Evolutionary conservation across 495 filamentous ascomycete species (phyloP).

Genomic region (Apiosordaria backusii): DNA sequence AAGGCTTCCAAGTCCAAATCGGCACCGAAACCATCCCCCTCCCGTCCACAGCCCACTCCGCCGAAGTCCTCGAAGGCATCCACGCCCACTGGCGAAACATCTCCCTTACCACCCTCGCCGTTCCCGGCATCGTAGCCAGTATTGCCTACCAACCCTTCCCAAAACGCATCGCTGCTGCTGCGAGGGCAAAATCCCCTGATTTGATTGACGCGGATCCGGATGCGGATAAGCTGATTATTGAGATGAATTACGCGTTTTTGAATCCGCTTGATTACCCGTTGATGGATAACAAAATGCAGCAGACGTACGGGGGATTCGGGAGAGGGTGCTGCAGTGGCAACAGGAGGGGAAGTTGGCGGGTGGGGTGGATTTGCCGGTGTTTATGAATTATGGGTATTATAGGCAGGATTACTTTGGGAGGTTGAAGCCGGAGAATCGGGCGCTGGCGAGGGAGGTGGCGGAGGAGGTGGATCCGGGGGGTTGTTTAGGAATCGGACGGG

Average conservation of each 20-base stretch:
- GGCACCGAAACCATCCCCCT: slow-evolving; percentile 56
- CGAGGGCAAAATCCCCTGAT: slow-evolving; percentile 49
- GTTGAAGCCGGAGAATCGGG: slow-evolving; percentile 42
- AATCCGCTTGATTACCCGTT: slow-evolving; percentile 40
- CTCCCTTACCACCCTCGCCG: slow-evolving; percentile 37
- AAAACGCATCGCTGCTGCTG: slow-evolving; percentile 44
- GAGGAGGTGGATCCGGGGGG: slow-evolving; percentile 53
- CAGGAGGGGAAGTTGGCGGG: slow-evolving; percentile 30
- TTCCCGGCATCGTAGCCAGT: slow-evolving; percentile 48
- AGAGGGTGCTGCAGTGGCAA: slow-evolving; percentile 36
- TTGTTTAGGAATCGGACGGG: slow-evolving; percentile 58
- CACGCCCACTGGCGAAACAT: slow-evolving; percentile 53
- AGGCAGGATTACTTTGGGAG: slow-evolving; percentile 58
- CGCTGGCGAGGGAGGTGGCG: slow-evolving; percentile 42
- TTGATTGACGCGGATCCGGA: slow-evolving; percentile 50
- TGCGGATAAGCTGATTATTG: slow-evolving; percentile 54
- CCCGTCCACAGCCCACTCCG: slow-evolving; percentile 39
- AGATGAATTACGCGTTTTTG: slow-evolving; percentile 54
- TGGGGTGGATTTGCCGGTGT: slow-evolving; percentile 54
- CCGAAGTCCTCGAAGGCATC: slow-evolving; percentile 40
- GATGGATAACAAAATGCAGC: slow-evolving; percentile 50
- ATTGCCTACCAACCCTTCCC: slow-evolving; percentile 59
- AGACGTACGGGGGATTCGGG: slow-evolving; percentile 42
- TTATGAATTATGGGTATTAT: slow-evolving; percentile 59
- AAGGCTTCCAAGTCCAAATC: slow-evolving; percentile 51